Conservation (phyloP, 129 eudicot species). For the Tagetes erecta region DNA sequence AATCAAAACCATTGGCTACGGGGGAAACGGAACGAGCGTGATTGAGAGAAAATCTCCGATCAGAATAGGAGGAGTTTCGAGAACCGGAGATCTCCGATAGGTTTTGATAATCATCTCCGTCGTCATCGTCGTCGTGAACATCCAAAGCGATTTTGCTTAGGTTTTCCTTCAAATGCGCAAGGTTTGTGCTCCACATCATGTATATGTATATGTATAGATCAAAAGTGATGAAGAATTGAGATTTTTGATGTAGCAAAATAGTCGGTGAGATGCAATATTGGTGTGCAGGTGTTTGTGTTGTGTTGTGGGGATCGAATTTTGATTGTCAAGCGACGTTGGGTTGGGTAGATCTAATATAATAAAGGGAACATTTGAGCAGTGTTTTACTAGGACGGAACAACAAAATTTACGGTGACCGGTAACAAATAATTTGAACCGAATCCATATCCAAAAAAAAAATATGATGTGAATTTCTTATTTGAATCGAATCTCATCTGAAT, state of each 20-base stretch:
- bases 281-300: conserved; percentile 8
- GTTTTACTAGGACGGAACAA: conserved; percentile 15
- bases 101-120: conserved; percentile 45
- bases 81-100: conserved; percentile 47
- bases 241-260: conserved; percentile 1
- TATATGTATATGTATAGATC: background rate
- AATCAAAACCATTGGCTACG: conserved; percentile 54
- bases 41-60: conserved; percentile 63
- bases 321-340: conserved; percentile 21
- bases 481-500: no score
- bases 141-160: conserved; percentile 83
- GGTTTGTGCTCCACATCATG: conserved; percentile 79
- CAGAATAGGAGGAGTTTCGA: conserved; percentile 42
- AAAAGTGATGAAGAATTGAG: background rate
- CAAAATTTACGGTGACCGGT: conserved; percentile 3
- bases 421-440: background rate
- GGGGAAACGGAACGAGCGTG: conserved; percentile 55
- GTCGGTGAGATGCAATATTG: conserved; percentile 33
- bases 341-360: conserved; percentile 34
- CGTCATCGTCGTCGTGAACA: conserved; percentile 75
- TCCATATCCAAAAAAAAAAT: no score
- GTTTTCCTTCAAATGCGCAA: conserved; percentile 88
- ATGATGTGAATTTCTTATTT: no score
- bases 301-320: conserved; percentile 22
- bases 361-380: conserved; percentile 8